Evolutionary conservation across 1,284 basidiomycete genomes (phyloP), one percentile per base, ranked within the genome.

Genomic region (Cryptococcus sp.): DNA sequence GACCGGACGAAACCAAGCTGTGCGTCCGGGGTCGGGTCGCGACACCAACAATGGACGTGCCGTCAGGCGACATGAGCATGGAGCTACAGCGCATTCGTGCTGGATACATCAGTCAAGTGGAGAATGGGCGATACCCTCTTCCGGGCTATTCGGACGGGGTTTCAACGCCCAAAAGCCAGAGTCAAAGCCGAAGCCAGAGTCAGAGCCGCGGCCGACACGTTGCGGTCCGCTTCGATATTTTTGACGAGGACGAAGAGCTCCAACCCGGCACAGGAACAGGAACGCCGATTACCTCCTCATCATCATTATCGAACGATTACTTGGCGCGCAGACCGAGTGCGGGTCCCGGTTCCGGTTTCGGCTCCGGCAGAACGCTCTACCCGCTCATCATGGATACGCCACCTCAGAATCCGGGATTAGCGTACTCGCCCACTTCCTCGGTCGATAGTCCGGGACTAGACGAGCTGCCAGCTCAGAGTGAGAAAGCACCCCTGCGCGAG

Each of bases 181-280:
- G 38, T 85, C 57, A 67, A n/a, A n/a, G n/a, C n/a, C n/a, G n/a
- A n/a, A n/a, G 30, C 42, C 51, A 25, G 25, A 25, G 25, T 39
- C n/a, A 27, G 35, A 50, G 7, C 6, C 19, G 43, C 2, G 43
- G 43, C 17, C 22, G 19, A 45, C n/a, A 45, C 43, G 22, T 45
- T 6, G 22, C 19, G 42, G 42, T 45, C n/a, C 16, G 42, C 42
- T 45, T 45, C 22, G 42, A 45, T n/a, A n/a, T 45, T 6, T 45
- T 19, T 13, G 22, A 45, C 22, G 43, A 23, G 22, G 19, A 45
- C n/a, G 43, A 45, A 7, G 43, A 45, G 22, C 43, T 19, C 5
- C 41, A 43, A 17, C 5, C 7, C 41, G 16, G 17, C 41, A 25
- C 25, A 25, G 30, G 7, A 13, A 2, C 30, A 35, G 30, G 30